Evolutionary conservation across 2,329 filamentous ascomycete species (phyloP).

Genomic region (Orbilia javanica): DNA sequence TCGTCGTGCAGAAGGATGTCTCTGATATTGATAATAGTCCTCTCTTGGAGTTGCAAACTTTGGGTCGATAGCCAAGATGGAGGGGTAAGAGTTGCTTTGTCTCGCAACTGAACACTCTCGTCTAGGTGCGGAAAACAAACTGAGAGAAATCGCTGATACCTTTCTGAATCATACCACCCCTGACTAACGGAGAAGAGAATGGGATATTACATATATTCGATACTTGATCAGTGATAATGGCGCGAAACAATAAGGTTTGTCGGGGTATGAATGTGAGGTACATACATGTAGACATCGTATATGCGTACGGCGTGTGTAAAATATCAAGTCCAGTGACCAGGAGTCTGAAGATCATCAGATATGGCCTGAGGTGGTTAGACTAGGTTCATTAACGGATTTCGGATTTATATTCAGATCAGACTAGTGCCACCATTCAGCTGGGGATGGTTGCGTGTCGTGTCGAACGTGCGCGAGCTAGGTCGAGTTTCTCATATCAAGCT

Average conservation of each 20-base stretch:
- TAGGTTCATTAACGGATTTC: constrained; percentile 50
- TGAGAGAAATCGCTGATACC: constrained; percentile 14
- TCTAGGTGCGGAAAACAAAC: constrained; percentile 16
- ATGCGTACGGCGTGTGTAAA: constrained; percentile 40
- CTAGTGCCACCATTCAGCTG: constrained; percentile 44
- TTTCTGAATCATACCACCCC: constrained; percentile 29
- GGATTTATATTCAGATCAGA: constrained; percentile 56
- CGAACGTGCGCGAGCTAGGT: constrained; percentile 49
- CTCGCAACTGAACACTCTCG: constrained; percentile 16
- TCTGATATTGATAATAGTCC: constrained; percentile 46
- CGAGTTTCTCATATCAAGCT: constrained; percentile 30
- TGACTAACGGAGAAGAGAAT: constrained; percentile 20
- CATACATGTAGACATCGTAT: constrained; percentile 8
- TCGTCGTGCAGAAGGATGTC: constrained; percentile 50
- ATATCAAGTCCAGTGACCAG: constrained; percentile 45
- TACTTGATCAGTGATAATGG: constrained; percentile 21
- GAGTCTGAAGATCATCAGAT: constrained; percentile 57
- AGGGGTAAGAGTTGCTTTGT: constrained; percentile 40
- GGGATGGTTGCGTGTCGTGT: constrained; percentile 43
- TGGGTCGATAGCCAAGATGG: constrained; percentile 34
- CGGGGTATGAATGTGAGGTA: constrained; percentile 17
- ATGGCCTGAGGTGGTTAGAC: constrained; percentile 39
- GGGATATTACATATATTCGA: constrained; percentile 18
- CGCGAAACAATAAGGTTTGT: constrained; percentile 30
- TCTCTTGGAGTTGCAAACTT: constrained; percentile 36